These are phyloP conservation scores for Tulasnella sp. DNA, from an alignment of 768 basidiomycete species.

Conservation along the genomic window DNA sequence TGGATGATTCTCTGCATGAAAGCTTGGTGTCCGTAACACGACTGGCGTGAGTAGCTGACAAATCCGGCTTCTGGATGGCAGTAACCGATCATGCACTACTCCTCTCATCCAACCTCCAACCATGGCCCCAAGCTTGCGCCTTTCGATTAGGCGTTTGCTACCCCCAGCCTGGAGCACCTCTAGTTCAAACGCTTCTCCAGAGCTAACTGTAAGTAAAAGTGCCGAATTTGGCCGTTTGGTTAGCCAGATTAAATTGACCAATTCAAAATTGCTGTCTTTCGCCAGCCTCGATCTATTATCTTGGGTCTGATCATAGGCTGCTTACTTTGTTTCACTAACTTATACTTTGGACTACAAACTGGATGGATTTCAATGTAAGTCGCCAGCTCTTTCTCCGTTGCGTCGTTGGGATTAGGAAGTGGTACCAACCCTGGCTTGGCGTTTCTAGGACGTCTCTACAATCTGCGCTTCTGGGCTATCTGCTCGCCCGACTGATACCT, in stretches of 20 bases:
- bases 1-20: neutral
- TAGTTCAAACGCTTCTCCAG: conserved; percentile 7
- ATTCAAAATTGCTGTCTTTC: no score
- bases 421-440: conserved; percentile 17
- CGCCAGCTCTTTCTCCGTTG: conserved; percentile 32
- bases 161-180: conserved; percentile 7
- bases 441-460: conserved; percentile 87
- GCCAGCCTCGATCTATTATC: conserved; percentile 59
- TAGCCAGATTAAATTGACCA: neutral
- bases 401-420: neutral
- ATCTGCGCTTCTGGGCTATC: conserved; percentile 89
- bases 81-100: neutral
- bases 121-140: neutral
- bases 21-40: neutral
- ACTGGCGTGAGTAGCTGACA: neutral
- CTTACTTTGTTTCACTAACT: conserved; percentile 88
- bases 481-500: conserved; percentile 74
- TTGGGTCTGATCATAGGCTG: conserved; percentile 85
- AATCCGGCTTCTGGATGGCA: neutral
- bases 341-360: conserved; percentile 84
- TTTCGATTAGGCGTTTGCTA: neutral
- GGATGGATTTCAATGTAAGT: conserved; percentile 87
- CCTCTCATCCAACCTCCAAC: conserved; percentile 7
- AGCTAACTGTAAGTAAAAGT: conserved; percentile 8
- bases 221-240: neutral